Conservation (phyloP, 2,329 filamentous ascomycete genomes). For the Alternaria conjuncta region DNA sequence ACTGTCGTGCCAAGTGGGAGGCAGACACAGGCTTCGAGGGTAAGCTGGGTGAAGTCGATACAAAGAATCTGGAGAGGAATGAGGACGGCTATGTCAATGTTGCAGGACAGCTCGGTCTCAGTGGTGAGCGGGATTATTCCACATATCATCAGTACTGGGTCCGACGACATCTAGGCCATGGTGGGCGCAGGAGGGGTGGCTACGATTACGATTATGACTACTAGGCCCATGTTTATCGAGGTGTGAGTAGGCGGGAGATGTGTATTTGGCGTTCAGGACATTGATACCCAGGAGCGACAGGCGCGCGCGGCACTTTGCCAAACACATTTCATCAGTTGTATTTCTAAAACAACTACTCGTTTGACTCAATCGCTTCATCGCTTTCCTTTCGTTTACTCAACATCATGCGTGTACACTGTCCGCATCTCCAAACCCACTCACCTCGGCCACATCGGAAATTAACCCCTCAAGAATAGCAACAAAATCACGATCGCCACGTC, state of each 20-base stretch:
- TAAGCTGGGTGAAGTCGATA: conserved; percentile 53
- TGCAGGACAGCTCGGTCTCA: conserved; percentile 66
- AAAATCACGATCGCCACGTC: background rate
- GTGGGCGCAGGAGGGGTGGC: conserved; percentile 2
- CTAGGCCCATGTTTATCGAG: background rate
- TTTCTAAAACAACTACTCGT: background rate
- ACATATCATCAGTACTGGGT: conserved; percentile 38
- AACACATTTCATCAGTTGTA: background rate
- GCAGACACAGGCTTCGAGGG: conserved; percentile 50
- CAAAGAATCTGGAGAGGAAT: conserved; percentile 50
- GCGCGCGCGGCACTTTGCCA: background rate
- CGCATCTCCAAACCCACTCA: background rate
- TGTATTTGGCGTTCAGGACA: conserved; percentile 4
- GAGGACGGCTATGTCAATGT: conserved; percentile 68
- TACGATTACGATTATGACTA: background rate
- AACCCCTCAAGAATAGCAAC: background rate
- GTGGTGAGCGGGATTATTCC: conserved; percentile 50
- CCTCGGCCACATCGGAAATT: background rate
- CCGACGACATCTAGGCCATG: conserved; percentile 14
- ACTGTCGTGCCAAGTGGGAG: conserved; percentile 65
- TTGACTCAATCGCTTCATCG: background rate
- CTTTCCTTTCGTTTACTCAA: background rate
- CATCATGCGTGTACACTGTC: background rate
- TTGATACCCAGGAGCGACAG: background rate
- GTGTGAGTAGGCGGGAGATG: background rate